These are phyloP conservation scores for Actinomortierella ambigua DNA, from an alignment of 371 early-diverging fungal species.

Conservation along the genomic window DNA sequence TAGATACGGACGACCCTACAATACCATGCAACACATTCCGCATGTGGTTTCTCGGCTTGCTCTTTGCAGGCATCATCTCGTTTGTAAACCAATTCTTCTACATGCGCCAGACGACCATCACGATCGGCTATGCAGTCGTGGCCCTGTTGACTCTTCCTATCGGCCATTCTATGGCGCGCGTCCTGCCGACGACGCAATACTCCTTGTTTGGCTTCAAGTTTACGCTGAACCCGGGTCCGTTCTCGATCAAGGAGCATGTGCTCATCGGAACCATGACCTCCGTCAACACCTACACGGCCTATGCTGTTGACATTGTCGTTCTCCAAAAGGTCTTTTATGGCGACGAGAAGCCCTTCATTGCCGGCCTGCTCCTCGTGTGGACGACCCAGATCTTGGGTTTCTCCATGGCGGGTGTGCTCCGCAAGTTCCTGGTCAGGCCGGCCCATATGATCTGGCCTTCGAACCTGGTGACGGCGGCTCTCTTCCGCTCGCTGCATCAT, in stretches of 20 bases:
- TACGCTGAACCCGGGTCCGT: slow-evolving; percentile 73
- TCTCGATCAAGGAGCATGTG: slow-evolving; percentile 79
- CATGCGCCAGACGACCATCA: slow-evolving; percentile 54
- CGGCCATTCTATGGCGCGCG: slow-evolving; percentile 54
- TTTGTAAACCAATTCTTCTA: slow-evolving; percentile 64
- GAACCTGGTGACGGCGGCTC: slow-evolving; percentile 61
- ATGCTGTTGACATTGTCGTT: slow-evolving; percentile 78
- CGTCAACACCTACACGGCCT: slow-evolving; percentile 59
- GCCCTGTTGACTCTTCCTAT: slow-evolving; percentile 54
- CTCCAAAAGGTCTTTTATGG: slow-evolving; percentile 68
- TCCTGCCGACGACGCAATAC: slow-evolving; percentile 42
- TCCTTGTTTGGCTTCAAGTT: slow-evolving; percentile 40
- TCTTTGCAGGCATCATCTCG: slow-evolving; percentile 51
- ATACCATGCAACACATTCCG: slow-evolving; percentile 64
- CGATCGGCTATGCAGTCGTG: slow-evolving; percentile 51
- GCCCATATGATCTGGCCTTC: slow-evolving; percentile 87
- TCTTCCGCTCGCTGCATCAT: slow-evolving; percentile 64
- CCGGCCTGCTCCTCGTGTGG: slow-evolving; percentile 62
- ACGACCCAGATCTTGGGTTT: slow-evolving; percentile 82
- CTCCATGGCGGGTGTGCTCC: slow-evolving; percentile 81
- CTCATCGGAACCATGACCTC: slow-evolving; percentile 53
- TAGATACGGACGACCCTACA: slow-evolving; percentile 37
- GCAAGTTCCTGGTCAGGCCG: slow-evolving; percentile 82
- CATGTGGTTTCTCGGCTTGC: slow-evolving; percentile 56
- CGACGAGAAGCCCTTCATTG: slow-evolving; percentile 64